A percentile compares a stretch with the other conserved stretches of the same genome.
These are phyloP conservation scores for Halophytophthora batemanensis DNA, from an alignment of 352 stramenopile genomes.

Conservation along the genomic window DNA sequence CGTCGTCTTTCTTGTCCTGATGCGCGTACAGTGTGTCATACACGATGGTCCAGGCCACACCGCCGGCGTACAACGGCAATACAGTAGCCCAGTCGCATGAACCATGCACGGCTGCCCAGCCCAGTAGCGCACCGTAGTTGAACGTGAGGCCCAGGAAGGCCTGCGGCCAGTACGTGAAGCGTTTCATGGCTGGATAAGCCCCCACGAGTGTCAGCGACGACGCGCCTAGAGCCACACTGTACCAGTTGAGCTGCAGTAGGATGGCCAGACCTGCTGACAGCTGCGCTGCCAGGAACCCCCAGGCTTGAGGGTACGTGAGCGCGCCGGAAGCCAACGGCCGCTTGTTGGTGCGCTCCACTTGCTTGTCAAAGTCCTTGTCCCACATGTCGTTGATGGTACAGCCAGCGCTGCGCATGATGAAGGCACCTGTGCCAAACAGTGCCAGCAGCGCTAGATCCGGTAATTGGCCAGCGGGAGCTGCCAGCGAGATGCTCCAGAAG, in stretches of 20 bases:
- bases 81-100: constrained; percentile 84
- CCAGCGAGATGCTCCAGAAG: constrained; percentile 96
- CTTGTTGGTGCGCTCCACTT: constrained; percentile 94
- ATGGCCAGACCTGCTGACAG: constrained; percentile 91
- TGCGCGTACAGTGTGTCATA: constrained; percentile 99
- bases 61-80: constrained; percentile 92
- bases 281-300: constrained; percentile 92
- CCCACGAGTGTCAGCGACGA: constrained; percentile 93
- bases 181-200: constrained; percentile 98
- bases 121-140: constrained; percentile 97
- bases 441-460: constrained; percentile 82
- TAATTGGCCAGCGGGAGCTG: constrained; percentile 71
- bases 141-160: constrained; percentile 97
- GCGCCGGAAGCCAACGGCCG: constrained; percentile 92
- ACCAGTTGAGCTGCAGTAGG: constrained; percentile 93
- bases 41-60: constrained; percentile 98
- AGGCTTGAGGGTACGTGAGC: constrained; percentile 89
- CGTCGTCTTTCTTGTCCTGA: constrained; percentile 97
- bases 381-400: constrained; percentile 99
- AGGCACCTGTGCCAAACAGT: constrained; percentile 86
- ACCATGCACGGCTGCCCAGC: constrained; percentile 88
- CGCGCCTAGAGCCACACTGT: constrained; percentile 92
- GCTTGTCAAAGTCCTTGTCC: constrained; percentile 96
- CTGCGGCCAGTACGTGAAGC: constrained; percentile 97
- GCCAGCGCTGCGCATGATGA: constrained; percentile 97